Conservation (phyloP, 345 rosid genomes). For the Eucalyptus shirleyi region DNA sequence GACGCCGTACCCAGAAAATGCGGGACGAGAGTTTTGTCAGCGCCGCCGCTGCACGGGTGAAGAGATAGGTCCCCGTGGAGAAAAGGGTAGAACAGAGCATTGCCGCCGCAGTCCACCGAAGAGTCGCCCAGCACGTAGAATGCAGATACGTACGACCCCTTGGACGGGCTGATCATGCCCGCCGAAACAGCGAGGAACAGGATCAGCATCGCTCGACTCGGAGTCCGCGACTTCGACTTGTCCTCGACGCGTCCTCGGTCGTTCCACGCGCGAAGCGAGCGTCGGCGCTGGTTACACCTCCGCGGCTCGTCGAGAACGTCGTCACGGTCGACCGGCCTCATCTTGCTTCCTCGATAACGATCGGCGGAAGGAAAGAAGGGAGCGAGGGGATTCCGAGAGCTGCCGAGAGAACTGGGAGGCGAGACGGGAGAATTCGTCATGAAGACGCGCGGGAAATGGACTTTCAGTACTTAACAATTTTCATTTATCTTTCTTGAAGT, state of each 20-base stretch:
- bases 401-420: not conserved
- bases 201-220: not conserved
- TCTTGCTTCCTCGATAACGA: not conserved
- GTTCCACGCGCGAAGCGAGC: not conserved
- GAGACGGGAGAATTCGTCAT: not conserved
- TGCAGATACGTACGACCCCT: constrained; percentile 6
- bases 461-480: not conserved
- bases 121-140: constrained; percentile 56
- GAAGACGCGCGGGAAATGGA: not conserved
- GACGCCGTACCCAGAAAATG: constrained; percentile 31
- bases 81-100: constrained; percentile 35
- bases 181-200: not conserved
- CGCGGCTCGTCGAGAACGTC: not conserved
- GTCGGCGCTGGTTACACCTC: not conserved
- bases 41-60: constrained; percentile 42
- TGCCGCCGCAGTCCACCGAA: constrained; percentile 57
- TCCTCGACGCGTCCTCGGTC: not conserved
- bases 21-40: constrained; percentile 40
- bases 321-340: not conserved
- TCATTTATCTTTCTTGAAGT: not conserved
- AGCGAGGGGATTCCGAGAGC: not conserved
- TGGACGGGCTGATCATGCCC: not conserved
- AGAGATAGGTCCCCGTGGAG: constrained; percentile 38
- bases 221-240: not conserved
- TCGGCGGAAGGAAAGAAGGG: not conserved